phyloP scores from a whole-genome alignment of 805 yeast genomes.

The Candida railenensis region DNA sequence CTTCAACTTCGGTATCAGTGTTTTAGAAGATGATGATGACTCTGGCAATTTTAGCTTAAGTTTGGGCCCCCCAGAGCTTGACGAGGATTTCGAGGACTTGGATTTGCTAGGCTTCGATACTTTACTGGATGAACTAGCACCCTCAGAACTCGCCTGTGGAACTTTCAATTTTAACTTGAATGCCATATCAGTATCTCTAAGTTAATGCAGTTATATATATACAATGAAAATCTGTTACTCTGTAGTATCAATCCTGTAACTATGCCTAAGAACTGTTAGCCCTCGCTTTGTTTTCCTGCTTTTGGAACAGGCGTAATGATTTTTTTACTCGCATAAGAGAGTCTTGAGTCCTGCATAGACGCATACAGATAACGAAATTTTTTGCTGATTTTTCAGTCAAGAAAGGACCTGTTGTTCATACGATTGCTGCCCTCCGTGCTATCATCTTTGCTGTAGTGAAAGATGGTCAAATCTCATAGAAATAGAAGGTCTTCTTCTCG shows the following conservation, averaged over 20 bases:
- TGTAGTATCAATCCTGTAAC: no score
- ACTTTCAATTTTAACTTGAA: slow-evolving; percentile 17
- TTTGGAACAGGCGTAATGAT: no score
- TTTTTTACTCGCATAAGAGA: no score
- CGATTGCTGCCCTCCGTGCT: no score
- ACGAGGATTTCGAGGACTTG: background rate
- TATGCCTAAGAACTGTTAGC: no score
- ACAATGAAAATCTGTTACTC: no score
- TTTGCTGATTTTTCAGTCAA: no score
- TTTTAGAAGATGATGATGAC: background rate
- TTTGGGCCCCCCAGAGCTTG: slow-evolving; percentile 1
- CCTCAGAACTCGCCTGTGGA: slow-evolving; percentile 3
- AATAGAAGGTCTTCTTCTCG: slow-evolving; percentile 21
- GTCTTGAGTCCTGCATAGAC: no score
- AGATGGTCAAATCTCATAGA: slow-evolving; percentile 3
- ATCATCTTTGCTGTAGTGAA: no score
- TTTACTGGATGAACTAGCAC: background rate
- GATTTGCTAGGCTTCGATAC: background rate
- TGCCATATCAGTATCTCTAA: slow-evolving; percentile 9
- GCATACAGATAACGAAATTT: no score
- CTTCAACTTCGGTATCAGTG: background rate
- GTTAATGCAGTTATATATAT: background rate
- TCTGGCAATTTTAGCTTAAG: slow-evolving; percentile 3
- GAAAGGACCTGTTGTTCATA: no score
- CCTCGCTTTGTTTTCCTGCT: no score